Conservation (phyloP, 306 rosid species). For the Rosa persica region DNA sequence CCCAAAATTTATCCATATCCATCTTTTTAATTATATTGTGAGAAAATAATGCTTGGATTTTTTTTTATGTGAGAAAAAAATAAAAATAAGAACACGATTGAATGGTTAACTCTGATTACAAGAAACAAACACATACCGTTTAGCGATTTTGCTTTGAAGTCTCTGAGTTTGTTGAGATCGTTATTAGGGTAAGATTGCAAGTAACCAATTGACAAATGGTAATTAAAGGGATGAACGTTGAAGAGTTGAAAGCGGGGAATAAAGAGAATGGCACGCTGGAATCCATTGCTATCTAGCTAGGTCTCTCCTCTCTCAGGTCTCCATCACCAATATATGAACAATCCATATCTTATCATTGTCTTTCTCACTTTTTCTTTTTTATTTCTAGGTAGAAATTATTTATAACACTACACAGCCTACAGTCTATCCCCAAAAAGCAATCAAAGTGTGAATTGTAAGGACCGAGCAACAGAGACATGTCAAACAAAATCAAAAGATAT, state of each 20-base stretch:
- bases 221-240: neutral
- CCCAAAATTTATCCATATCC: too few species aligned
- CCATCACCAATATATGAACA: conserved; percentile 5
- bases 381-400: conserved; percentile 38
- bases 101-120: too few species aligned
- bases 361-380: conserved; percentile 38
- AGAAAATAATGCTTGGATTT: too few species aligned
- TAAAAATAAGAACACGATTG: too few species aligned
- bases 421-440: conserved; percentile 36
- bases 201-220: neutral
- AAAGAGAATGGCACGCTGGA: conserved; percentile 7
- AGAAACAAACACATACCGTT: too few species aligned
- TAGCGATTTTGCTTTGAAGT: too few species aligned
- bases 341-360: conserved; percentile 42
- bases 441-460: conserved; percentile 6
- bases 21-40: too few species aligned
- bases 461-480: conserved; percentile 35
- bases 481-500: conserved; percentile 45
- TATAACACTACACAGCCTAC: conserved; percentile 11
- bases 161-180: neutral
- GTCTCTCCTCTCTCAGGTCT: neutral
- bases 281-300: conserved; percentile 15
- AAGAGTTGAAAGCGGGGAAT: too few species aligned
- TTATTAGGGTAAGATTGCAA: neutral
- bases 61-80: too few species aligned